Conservation (phyloP, 1,139 yeast species). For the Schizosaccharomyces versatilis region DNA sequence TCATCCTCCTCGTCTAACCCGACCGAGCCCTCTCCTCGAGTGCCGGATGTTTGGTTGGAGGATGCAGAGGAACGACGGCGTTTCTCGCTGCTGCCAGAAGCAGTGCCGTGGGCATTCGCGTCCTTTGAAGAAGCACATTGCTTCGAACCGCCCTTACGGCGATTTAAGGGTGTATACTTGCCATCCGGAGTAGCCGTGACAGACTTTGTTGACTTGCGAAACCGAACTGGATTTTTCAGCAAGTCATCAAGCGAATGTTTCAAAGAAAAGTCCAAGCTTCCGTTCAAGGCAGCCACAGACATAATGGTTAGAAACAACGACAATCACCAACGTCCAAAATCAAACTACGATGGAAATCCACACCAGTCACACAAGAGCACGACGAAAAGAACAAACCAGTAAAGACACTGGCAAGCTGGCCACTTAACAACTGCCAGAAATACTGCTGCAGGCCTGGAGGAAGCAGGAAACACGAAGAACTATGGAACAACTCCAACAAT, state of each 20-base stretch:
- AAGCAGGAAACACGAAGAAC: too few relatives aligned
- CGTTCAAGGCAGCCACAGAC: not conserved
- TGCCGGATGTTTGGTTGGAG: not conserved
- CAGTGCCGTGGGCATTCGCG: not conserved
- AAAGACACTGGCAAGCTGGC: not conserved
- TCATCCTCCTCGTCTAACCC: not conserved
- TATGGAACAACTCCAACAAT: too few relatives aligned
- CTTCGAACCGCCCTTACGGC: not conserved
- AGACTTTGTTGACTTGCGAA: not conserved
- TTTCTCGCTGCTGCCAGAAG: not conserved
- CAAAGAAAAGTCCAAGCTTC: not conserved
- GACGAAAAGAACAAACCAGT: not conserved
- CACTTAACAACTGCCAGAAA: not conserved
- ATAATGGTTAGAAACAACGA: not conserved
- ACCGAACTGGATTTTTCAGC: not conserved
- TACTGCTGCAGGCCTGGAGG: too few relatives aligned
- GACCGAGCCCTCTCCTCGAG: not conserved
- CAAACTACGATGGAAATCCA: not conserved
- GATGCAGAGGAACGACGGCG: not conserved
- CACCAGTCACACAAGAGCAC: not conserved
- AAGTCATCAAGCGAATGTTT: slow-evolving; percentile 3
- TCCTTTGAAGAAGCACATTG: not conserved
- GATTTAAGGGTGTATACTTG: not conserved
- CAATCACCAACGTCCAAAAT: not conserved
- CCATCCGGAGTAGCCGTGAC: not conserved